Evolutionary conservation across 208 protist genomes (phyloP).

Genomic region (Trypanosoma brucei): DNA sequence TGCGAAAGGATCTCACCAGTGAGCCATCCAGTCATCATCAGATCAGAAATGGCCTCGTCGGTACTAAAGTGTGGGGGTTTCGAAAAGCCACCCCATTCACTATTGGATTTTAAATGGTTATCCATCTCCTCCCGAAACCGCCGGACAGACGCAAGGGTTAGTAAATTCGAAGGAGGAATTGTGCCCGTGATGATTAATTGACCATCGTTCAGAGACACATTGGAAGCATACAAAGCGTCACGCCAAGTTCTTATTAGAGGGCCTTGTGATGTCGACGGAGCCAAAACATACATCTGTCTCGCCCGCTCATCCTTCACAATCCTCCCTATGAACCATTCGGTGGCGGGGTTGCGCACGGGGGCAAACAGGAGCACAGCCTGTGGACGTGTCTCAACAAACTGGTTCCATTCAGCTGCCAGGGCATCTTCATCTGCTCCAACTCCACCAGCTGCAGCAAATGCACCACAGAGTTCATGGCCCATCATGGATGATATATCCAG

Average conservation of each 20-base stretch:
- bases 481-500: background rate
- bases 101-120: background rate
- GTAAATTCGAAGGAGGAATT: conserved; percentile 17
- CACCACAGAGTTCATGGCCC: background rate
- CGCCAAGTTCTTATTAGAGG: background rate
- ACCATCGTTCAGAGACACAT: background rate
- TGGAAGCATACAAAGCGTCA: background rate
- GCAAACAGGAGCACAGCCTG: background rate
- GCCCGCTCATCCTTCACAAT: background rate
- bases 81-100: background rate
- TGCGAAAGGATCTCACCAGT: conserved; percentile 21
- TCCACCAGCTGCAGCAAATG: background rate
- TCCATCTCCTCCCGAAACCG: conserved; percentile 22
- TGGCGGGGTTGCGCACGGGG: background rate
- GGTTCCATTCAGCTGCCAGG: background rate
- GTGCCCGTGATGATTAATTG: conserved; percentile 2
- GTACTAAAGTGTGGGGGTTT: conserved; percentile 12
- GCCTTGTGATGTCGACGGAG: background rate
- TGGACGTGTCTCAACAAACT: background rate
- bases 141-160: conserved; percentile 30
- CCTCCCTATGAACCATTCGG: background rate
- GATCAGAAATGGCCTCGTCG: conserved; percentile 18
- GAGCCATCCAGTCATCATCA: conserved; percentile 48
- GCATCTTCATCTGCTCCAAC: background rate
- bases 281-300: background rate